Evolutionary conservation across 2,329 filamentous ascomycete species (phyloP).

Genomic region (Cercospora berteroae): DNA sequence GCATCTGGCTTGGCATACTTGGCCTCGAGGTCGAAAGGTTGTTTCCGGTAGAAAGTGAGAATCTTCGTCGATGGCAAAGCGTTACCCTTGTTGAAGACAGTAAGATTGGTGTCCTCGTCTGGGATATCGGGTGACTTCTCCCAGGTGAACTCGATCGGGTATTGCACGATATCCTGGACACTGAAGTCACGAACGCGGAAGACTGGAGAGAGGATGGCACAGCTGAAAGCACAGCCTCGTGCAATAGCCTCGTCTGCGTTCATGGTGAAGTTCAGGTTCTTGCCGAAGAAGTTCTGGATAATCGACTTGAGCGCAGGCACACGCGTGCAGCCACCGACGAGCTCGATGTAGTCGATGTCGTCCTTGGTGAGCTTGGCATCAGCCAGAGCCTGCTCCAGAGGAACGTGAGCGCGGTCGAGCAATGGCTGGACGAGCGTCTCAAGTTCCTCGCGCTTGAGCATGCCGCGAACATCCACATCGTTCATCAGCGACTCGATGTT

Average conservation of each 20-base stretch:
- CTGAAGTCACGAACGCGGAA: slow-evolving; percentile 99
- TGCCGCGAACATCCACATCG: slow-evolving; percentile 83
- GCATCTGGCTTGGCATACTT: slow-evolving; percentile 83
- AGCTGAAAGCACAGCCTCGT: slow-evolving; percentile 94
- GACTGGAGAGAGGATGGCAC: slow-evolving; percentile 92
- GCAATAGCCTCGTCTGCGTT: slow-evolving; percentile 98
- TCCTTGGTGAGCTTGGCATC: slow-evolving; percentile 87
- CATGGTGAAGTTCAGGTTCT: slow-evolving; percentile 88
- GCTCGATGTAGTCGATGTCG: slow-evolving; percentile 89
- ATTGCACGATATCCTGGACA: slow-evolving; percentile 95
- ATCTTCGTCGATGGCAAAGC: slow-evolving; percentile 98
- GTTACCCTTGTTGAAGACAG: slow-evolving; percentile 96
- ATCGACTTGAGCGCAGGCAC: slow-evolving; percentile 88
- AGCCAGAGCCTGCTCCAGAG: slow-evolving; percentile 87
- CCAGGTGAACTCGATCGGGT: slow-evolving; percentile 98
- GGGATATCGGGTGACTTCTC: slow-evolving; percentile 98
- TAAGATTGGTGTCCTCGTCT: slow-evolving; percentile 95
- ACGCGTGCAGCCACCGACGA: slow-evolving; percentile 92
- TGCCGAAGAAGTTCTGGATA: slow-evolving; percentile 88
- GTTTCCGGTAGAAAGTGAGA: slow-evolving; percentile 97
- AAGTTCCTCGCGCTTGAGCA: slow-evolving; percentile 91
- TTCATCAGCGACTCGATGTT: slow-evolving; percentile 99
- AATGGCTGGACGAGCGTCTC: slow-evolving; percentile 87
- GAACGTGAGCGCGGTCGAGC: slow-evolving; percentile 67
- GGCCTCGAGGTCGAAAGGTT: slow-evolving; percentile 93